Base-by-base conservation (phyloP, 2,329 filamentous ascomycete species). In the Metarhizium guizhouense region DNA sequence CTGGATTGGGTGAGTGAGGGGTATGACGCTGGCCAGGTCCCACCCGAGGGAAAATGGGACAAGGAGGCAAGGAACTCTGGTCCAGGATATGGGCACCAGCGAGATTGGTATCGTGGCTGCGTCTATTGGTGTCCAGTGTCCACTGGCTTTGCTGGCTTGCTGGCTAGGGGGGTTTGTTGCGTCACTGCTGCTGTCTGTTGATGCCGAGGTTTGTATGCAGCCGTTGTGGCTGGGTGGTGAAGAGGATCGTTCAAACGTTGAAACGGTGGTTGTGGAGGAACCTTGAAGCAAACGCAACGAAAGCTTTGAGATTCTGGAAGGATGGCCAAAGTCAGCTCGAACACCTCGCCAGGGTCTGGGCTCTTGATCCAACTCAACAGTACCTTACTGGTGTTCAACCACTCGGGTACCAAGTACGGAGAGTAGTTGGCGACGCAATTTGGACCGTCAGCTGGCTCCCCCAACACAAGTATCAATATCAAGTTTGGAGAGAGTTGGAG, bases 21-120 rank as follows among this genome's bases (percentile, higher is more conserved):
- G 52, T 53, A 57, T 57, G 56, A 55, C 43, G 53, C 50, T 48
- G 43, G 30, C 14, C 10, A 48, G 55, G 55, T 42, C 43, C 55
- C 55, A 54, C 54, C 42, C 47, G 54, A 53, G 42, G 51, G 38
- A 40, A 40, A 14, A 40, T 40, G 38, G 38, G 13, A 36, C 8
- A 13, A 8, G 38, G 38, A 40, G 10, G 32, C 32, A 40, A 40
- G 5, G 34, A 36, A 36, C 34, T 8, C 34, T 8, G 34, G 38
- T 16, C 38, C 11, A 14, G 38, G 13, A 40, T 13, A 36, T 13
- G 5, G 13, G 38, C 11, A 13, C 42, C n/a, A 11, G 7, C 42
- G 6, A 20, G 25, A 29, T n/a, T 34, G 42, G 34, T 47, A 36
- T 53, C 40, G 30, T 53, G 16, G 6, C 25, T 34, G 51, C 38